Base-by-base conservation (phyloP, 2,329 filamentous ascomycete genomes). In the Beauveria caledonica region DNA sequence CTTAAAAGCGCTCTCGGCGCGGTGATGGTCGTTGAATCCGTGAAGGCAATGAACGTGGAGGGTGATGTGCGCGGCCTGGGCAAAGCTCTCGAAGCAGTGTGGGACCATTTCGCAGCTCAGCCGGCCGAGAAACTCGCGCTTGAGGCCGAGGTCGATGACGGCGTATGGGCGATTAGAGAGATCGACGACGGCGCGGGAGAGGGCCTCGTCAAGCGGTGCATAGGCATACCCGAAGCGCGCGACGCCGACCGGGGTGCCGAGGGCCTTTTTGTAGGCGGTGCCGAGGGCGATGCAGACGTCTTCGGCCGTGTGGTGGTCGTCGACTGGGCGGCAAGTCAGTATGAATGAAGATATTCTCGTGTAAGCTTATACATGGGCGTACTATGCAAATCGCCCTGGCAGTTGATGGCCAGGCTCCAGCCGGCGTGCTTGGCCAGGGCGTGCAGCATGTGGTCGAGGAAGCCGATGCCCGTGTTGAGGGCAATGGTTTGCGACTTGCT, bases 361-460 rank as follows among this genome's bases (percentile, higher is more conserved):
- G 9, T 39, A 7, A n/a, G 21, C 19, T 44, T 52, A 36, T 45
- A 81, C 7, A 29, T 54, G 39, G 48, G 81, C 85, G 65, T 76
- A 93, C 90, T 96, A 79, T 96, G 89, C 58, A 97, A 77, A 76
- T 99, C 94, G 59, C 94, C 94, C 73, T 88, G 84, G 75, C 91
- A 95, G 65, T 85, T 80, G 61, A 99, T 79, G 36, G 86, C 86
- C 67, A 99, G 76, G 77, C 89, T 94, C 94, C 93, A 97, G 64
- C 94, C 93, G 6, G 89, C 86, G 76, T 99, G 94, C 77, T 99
- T 97, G 55, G 94, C 90, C 60, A 97, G 82, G 6, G 94, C 94
- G 76, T 99, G 94, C 55, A 97, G 83, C 93, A 99, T 97, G 80
- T 99, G 94, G 78, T 99, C 94, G 60, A 99, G 81, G 76, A 99